phyloP scores from a whole-genome alignment of 306 rosid genomes.

The Fragaria vesca region DNA sequence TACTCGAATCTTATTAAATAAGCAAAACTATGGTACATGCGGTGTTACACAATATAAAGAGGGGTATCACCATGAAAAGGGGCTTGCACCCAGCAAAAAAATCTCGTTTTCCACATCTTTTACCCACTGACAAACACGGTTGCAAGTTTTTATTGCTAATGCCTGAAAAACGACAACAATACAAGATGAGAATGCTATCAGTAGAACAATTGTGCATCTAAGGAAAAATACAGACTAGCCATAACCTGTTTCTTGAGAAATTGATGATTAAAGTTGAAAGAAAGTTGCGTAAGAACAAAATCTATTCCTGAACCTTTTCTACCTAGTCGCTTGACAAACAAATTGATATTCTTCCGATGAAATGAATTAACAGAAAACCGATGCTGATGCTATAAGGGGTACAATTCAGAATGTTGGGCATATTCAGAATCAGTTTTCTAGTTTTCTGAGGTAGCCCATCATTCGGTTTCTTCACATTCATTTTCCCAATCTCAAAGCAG shows the following conservation, averaged over 20 bases:
- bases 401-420: background rate
- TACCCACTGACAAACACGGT: conserved; percentile 93
- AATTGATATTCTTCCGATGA: background rate
- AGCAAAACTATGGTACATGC: conserved; percentile 45
- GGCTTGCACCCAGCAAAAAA: conserved; percentile 94
- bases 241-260: background rate
- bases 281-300: background rate
- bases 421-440: background rate
- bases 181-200: conserved; percentile 27
- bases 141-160: conserved; percentile 85
- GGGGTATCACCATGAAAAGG: conserved; percentile 88
- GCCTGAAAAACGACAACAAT: conserved; percentile 55
- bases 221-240: background rate
- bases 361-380: background rate
- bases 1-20: conserved; percentile 27
- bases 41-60: conserved; percentile 36
- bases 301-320: background rate
- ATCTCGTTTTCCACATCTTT: conserved; percentile 93
- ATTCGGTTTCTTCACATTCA: background rate
- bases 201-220: background rate
- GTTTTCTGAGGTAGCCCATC: background rate
- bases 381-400: background rate
- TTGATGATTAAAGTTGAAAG: background rate
- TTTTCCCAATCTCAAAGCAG: conserved; percentile 2
- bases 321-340: background rate